Evolutionary conservation across 2,329 filamentous ascomycete species (phyloP).

Genomic region (Xylariaceae sp.): DNA sequence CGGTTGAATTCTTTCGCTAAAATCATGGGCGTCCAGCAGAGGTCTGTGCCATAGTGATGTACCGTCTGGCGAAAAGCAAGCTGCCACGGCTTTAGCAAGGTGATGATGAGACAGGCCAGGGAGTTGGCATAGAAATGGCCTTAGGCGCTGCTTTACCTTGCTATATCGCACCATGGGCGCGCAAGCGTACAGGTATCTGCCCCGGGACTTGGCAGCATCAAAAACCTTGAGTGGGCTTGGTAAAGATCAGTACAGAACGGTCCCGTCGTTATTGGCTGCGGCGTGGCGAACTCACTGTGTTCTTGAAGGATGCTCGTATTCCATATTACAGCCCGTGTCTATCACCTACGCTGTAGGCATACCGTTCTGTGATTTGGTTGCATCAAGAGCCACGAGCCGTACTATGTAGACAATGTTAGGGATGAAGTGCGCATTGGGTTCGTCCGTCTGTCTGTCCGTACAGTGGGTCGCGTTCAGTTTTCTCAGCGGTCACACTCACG

Average conservation of each 20-base stretch:
- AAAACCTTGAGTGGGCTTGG: slow-evolving; percentile 42
- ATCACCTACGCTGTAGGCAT: slow-evolving; percentile 9
- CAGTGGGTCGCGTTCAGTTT: no score
- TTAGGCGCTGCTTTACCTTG: slow-evolving; percentile 20
- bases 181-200: slow-evolving; percentile 42
- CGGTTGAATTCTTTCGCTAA: slow-evolving; percentile 66
- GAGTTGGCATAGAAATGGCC: not conserved
- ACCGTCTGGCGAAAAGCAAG: slow-evolving; percentile 67
- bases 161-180: slow-evolving; percentile 42
- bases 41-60: slow-evolving; percentile 59
- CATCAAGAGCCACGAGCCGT: not conserved
- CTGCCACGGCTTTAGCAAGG: slow-evolving; percentile 10
- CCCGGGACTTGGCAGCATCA: slow-evolving; percentile 37
- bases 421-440: no score
- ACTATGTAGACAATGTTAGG: not conserved
- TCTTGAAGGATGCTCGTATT: slow-evolving; percentile 21
- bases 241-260: slow-evolving; percentile 5
- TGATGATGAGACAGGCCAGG: not conserved
- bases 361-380: slow-evolving; percentile 1
- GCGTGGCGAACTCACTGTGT: slow-evolving; percentile 25
- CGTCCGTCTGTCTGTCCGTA: no score
- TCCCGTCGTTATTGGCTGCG: not conserved
- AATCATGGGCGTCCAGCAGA: slow-evolving; percentile 71
- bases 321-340: slow-evolving; percentile 22
- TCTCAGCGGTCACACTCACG: no score